phyloP scores from a whole-genome alignment of 1,284 basidiomycete species.

The Ustilago crameri region DNA sequence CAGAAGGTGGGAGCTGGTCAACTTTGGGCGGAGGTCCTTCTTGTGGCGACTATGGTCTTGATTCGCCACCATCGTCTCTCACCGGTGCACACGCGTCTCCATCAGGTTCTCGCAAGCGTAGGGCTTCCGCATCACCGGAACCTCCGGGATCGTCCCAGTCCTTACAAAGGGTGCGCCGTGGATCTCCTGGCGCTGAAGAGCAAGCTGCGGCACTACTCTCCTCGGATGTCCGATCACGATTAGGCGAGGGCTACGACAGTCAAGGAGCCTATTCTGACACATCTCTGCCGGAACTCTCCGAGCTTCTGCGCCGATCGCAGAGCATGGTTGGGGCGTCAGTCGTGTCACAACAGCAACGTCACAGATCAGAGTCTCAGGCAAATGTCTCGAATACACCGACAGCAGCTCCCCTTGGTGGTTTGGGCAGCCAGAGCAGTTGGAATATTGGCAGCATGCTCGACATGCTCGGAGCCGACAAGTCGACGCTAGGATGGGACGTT shows the following conservation, averaged over 20 bases:
- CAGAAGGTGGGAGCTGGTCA: slow-evolving; percentile 35
- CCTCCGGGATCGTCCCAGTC: slow-evolving; percentile 14
- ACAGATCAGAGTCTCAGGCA: neutral
- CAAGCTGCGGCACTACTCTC: slow-evolving; percentile 27
- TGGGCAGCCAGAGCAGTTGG: slow-evolving; percentile 43
- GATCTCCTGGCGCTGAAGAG: slow-evolving; percentile 36
- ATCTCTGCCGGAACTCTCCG: slow-evolving; percentile 35
- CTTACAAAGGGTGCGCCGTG: slow-evolving; percentile 2
- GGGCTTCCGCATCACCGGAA: slow-evolving; percentile 9
- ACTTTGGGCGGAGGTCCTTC: slow-evolving; percentile 5
- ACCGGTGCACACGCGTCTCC: neutral
- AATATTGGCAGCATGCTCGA: slow-evolving; percentile 53
- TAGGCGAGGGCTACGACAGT: slow-evolving; percentile 16
- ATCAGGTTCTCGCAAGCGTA: slow-evolving; percentile 9
- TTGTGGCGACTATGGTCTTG: slow-evolving; percentile 40
- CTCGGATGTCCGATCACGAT: slow-evolving; percentile 2
- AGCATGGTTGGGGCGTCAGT: slow-evolving; percentile 3
- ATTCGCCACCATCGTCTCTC: slow-evolving; percentile 19
- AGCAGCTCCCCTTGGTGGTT: slow-evolving; percentile 1
- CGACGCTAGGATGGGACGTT: slow-evolving; percentile 31
- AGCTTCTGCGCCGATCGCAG: slow-evolving; percentile 33
- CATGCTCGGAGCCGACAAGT: slow-evolving; percentile 49
- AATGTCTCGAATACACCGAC: neutral
- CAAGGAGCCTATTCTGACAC: slow-evolving; percentile 25
- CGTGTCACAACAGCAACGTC: slow-evolving; percentile 3